Percentiles rank a stretch among this genome's conserved stretches.
Evolutionary conservation across 2,329 filamentous ascomycete genomes (phyloP).

Genomic region (Fusarium coicis): DNA sequence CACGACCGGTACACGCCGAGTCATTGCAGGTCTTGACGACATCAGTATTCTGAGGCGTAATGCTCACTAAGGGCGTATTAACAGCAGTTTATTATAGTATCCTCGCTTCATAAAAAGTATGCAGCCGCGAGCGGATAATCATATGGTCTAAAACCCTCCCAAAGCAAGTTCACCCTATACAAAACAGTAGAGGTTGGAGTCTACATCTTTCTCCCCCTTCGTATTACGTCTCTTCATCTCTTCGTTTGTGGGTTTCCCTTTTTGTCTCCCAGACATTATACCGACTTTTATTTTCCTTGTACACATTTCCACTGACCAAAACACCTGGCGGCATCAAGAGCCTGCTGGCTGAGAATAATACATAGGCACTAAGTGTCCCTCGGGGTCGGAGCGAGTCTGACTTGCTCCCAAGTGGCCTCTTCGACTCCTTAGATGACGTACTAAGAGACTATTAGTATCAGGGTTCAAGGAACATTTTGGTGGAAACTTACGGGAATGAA

Average conservation of each 20-base stretch:
- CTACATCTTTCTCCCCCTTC: background rate
- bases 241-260: slow-evolving; percentile 6
- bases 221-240: slow-evolving; percentile 28
- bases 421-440: slow-evolving; percentile 54
- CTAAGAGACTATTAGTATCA: slow-evolving; percentile 43
- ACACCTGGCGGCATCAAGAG: background rate
- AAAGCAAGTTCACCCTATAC: background rate
- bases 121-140: slow-evolving; percentile 13
- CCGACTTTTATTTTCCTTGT: background rate
- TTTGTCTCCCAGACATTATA: background rate
- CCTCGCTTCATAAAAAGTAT: background rate
- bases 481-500: slow-evolving; percentile 73
- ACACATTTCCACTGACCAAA: background rate
- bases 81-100: background rate
- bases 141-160: slow-evolving; percentile 4
- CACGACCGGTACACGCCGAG: background rate
- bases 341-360: slow-evolving; percentile 4
- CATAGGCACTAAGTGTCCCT: background rate
- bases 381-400: background rate
- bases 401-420: background rate
- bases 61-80: background rate
- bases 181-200: background rate
- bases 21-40: background rate
- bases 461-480: background rate
- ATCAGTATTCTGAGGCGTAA: background rate